A percentile compares a stretch with the other conserved stretches of the same genome.
phyloP scores from a whole-genome alignment of 768 basidiomycete genomes.

The Collybiopsis confluens region DNA sequence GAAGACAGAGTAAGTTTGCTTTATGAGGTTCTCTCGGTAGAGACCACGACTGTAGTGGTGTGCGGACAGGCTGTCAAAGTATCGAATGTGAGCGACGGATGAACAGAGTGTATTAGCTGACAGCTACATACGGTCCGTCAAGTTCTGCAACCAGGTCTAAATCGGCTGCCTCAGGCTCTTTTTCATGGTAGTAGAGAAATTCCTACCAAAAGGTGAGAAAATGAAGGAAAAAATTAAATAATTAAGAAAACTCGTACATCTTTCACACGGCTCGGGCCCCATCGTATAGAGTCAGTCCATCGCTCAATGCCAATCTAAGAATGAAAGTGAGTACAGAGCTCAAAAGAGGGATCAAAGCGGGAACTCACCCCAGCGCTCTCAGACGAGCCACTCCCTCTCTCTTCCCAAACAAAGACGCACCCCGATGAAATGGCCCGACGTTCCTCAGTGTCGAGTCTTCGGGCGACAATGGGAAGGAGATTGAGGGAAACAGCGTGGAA shows the following conservation, averaged over 20 bases:
- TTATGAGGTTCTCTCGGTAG: slow-evolving; percentile 50
- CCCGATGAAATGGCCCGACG: slow-evolving; percentile 66
- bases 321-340: neutral
- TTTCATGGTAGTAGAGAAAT: slow-evolving; percentile 75
- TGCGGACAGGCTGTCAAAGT: slow-evolving; percentile 8
- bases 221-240: slow-evolving; percentile 9
- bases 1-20: slow-evolving; percentile 79
- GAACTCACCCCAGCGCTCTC: slow-evolving; percentile 61
- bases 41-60: slow-evolving; percentile 23
- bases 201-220: slow-evolving; percentile 40
- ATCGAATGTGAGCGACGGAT: slow-evolving; percentile 1
- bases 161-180: slow-evolving; percentile 44
- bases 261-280: slow-evolving; percentile 77
- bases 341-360: slow-evolving; percentile 11
- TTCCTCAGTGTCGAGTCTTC: slow-evolving; percentile 74
- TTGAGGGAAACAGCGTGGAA: slow-evolving; percentile 66
- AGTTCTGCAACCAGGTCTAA: slow-evolving; percentile 47
- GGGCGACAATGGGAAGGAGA: slow-evolving; percentile 60
- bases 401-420: slow-evolving; percentile 81
- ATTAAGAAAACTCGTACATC: slow-evolving; percentile 45
- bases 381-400: slow-evolving; percentile 62
- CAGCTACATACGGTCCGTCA: slow-evolving; percentile 39
- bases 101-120: neutral
- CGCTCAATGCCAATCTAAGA: slow-evolving; percentile 71
- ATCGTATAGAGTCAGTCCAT: slow-evolving; percentile 77